These are phyloP conservation scores for Starmerella vaccinii DNA, from an alignment of 805 yeast genomes.

Conservation along the genomic window DNA sequence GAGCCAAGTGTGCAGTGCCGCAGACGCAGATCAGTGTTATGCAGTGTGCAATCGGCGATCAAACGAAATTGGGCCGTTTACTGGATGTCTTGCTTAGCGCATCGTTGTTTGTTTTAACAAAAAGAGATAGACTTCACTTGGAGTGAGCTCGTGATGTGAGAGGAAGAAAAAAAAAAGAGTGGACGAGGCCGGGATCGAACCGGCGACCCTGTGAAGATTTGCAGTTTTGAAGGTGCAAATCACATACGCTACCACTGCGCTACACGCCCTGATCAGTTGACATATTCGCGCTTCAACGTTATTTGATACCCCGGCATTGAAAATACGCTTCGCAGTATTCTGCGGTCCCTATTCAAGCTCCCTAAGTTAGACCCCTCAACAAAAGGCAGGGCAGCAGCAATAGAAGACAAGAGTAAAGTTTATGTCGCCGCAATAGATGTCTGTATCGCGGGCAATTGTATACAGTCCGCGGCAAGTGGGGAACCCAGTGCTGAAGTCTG, in stretches of 20 bases:
- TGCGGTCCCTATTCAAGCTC: not conserved
- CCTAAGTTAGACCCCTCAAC: too few relatives aligned
- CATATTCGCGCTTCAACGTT: not conserved
- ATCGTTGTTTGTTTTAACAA: too few relatives aligned
- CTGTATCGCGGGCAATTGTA: slow-evolving; percentile 8
- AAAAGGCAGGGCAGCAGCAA: too few relatives aligned
- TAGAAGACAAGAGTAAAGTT: too few relatives aligned
- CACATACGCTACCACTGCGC: slow-evolving; percentile 26
- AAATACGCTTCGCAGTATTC: too few relatives aligned
- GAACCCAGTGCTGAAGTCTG: slow-evolving; percentile 27
- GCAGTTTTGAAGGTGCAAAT: slow-evolving; percentile 19
- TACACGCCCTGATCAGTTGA: slow-evolving; percentile 19
- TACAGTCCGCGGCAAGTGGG: slow-evolving; percentile 27
- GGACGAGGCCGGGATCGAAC: slow-evolving; percentile 28
- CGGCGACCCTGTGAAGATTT: slow-evolving; percentile 24
- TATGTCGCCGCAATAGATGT: not conserved
- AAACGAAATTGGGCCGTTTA: too few relatives aligned
- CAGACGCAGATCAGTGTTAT: too few relatives aligned
- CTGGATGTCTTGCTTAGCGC: too few relatives aligned
- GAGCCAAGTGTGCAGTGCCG: too few relatives aligned
- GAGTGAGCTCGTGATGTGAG: not conserved
- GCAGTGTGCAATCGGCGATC: too few relatives aligned
- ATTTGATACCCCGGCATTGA: not conserved
- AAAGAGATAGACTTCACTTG: too few relatives aligned
- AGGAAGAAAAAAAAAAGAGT: slow-evolving; percentile 7